These are phyloP conservation scores for Cinchona pubescens DNA, from an alignment of 257 asterid genomes.

Conservation along the genomic window DNA sequence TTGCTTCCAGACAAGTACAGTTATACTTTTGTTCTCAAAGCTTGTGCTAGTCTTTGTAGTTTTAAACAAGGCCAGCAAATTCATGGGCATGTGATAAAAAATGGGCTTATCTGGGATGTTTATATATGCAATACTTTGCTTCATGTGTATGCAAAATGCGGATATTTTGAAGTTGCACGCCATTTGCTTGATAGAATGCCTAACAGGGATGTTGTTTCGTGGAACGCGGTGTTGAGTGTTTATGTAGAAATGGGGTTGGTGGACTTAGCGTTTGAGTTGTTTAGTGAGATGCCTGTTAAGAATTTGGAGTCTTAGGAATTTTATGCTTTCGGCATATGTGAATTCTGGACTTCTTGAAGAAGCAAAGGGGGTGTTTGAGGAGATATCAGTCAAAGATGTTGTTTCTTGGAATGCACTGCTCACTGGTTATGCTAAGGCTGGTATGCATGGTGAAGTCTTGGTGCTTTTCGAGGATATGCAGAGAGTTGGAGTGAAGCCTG, in stretches of 20 bases:
- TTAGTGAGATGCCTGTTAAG: slow-evolving; percentile 39
- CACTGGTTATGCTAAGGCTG: slow-evolving; percentile 32
- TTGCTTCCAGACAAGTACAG: slow-evolving; percentile 33
- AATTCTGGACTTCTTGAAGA: slow-evolving; percentile 33
- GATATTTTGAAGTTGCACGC: slow-evolving; percentile 29
- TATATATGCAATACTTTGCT: slow-evolving; percentile 35
- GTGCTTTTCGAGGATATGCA: slow-evolving; percentile 33
- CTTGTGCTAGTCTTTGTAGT: slow-evolving; percentile 30
- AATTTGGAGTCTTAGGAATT: slow-evolving; percentile 43
- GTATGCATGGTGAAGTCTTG: slow-evolving; percentile 25
- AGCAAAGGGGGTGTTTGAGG: slow-evolving; percentile 35
- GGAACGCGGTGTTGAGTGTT: slow-evolving; percentile 38
- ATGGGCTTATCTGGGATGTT: slow-evolving; percentile 25
- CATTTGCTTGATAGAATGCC: slow-evolving; percentile 27
- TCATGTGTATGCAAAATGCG: slow-evolving; percentile 35
- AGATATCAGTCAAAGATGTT: slow-evolving; percentile 30
- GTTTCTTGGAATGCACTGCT: slow-evolving; percentile 42
- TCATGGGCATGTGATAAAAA: slow-evolving; percentile 29
- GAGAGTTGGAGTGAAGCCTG: slow-evolving; percentile 26
- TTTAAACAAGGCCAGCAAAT: slow-evolving; percentile 27
- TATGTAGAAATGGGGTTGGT: slow-evolving; percentile 32
- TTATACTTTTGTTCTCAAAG: slow-evolving; percentile 39
- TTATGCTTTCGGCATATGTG: slow-evolving; percentile 33
- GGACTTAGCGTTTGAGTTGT: slow-evolving; percentile 24
- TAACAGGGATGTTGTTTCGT: slow-evolving; percentile 24